Conservation (phyloP, 2,329 filamentous ascomycete species). For the Curvularia hawaiiensis region DNA sequence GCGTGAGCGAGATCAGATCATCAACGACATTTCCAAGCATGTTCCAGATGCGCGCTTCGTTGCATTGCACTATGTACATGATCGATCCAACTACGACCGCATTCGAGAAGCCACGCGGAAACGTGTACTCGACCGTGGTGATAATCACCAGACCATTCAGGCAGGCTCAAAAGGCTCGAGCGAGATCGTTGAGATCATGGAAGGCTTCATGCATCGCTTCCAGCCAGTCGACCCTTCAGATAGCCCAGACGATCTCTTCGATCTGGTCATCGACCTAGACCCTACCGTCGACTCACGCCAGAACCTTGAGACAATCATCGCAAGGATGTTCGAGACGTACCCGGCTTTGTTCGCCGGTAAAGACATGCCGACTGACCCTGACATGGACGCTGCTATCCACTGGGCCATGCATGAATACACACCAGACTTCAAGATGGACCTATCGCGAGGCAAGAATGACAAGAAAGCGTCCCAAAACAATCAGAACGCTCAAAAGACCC, state of each 20-base stretch:
- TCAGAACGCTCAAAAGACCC: conserved; percentile 25
- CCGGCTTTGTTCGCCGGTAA: conserved; percentile 70
- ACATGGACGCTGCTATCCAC: conserved; percentile 80
- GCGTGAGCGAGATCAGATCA: conserved; percentile 85
- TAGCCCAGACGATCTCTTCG: conserved; percentile 81
- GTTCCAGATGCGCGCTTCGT: conserved; percentile 73
- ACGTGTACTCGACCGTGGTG: conserved; percentile 82
- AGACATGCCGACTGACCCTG: conserved; percentile 70
- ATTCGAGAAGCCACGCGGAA: conserved; percentile 77
- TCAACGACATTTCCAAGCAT: conserved; percentile 72
- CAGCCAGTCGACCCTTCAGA: conserved; percentile 72
- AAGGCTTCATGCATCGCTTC: conserved; percentile 87
- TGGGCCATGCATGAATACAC: conserved; percentile 76
- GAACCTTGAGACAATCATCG: conserved; percentile 83
- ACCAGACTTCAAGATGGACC: conserved; percentile 75
- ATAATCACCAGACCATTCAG: conserved; percentile 98
- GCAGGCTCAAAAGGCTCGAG: conserved; percentile 71
- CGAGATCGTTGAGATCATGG: conserved; percentile 91
- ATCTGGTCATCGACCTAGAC: conserved; percentile 83
- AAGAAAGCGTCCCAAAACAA: conserved; percentile 27
- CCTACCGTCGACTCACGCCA: conserved; percentile 75
- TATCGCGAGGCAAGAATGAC: conserved; percentile 58
- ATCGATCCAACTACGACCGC: conserved; percentile 66
- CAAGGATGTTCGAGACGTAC: conserved; percentile 73
- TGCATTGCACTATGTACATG: conserved; percentile 86